Evolutionary conservation across 139 green algal species (phyloP), one percentile per base, ranked within the genome.

Genomic region (Chlorella sp.): DNA sequence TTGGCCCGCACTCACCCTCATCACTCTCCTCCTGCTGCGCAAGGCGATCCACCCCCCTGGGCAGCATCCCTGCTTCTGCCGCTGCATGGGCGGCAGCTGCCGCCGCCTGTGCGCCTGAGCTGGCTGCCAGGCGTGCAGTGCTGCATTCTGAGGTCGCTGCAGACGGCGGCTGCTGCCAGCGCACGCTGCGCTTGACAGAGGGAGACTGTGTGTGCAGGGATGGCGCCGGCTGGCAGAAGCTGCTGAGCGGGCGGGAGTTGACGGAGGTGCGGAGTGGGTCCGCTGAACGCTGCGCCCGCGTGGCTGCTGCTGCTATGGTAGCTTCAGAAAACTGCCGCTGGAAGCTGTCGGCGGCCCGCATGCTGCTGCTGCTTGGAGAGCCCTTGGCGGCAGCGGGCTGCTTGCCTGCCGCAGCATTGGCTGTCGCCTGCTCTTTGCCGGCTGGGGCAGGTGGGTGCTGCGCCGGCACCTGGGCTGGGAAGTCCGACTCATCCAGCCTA

Each of bases 171-270:
- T 15, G 34, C 26, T 26, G 34, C 21, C n/a, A 32, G 39, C 28
- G 48, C 71, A 75, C 24, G 71, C 85, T 89, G 71, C 75, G 71
- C 32, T 82, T 53, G 75, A 82, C n/a, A 11, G 71, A 82, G 21
- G 85, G 71, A 1, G n/a, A 53, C 71, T 89, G 85, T 1, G 85
- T 89, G 30, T 83, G 85, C 48, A 89, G 48, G 9, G 85, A 89
- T 22, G 71, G 14, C 3, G 71, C 71, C 71, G 42, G 15, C 32
- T 83, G 42, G 22, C 37, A 4, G 21, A 89, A 83, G 48, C 85
- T 89, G 85, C 5, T 36, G 9, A 89, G 85, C 12, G 71, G 85
- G 12, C 71, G 71, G 18, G 71, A 83, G 71, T 83, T 82, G n/a
- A 89, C 85, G 0, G 85, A 83, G 0, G 26, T 24, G 30, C 75